phyloP scores from a whole-genome alignment of 257 asterid species.

The Salvia splendens region DNA sequence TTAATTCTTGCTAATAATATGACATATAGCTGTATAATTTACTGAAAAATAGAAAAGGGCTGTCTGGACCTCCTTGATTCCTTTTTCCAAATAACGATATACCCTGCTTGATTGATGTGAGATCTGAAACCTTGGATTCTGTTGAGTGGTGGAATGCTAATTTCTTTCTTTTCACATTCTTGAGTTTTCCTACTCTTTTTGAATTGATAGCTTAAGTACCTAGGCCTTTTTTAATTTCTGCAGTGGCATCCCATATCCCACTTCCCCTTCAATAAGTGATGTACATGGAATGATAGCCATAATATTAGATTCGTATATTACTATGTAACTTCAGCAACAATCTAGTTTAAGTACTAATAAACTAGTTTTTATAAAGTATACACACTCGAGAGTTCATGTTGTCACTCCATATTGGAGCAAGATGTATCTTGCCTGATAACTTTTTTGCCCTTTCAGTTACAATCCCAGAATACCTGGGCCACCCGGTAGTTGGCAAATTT shows the following conservation, averaged over 20 bases:
- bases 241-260: not conserved
- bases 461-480: conserved; percentile 64
- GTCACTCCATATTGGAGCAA: conserved; percentile 17
- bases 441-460: conserved; percentile 49
- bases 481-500: conserved; percentile 65
- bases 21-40: not conserved
- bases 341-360: not conserved
- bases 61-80: not conserved
- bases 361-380: not conserved
- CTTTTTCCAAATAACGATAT: not conserved
- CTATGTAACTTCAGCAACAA: conserved; percentile 12
- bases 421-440: conserved; percentile 22
- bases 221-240: not conserved
- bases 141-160: conserved; percentile 2
- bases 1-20: conserved; percentile 8
- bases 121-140: not conserved
- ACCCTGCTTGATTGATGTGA: not conserved
- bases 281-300: not conserved
- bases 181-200: not conserved
- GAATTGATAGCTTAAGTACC: not conserved
- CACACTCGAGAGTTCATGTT: not conserved
- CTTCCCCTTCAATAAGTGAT: not conserved
- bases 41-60: not conserved
- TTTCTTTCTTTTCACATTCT: not conserved
- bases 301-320: not conserved